phyloP scores from a whole-genome alignment of 2,329 filamentous ascomycete species.

The Helotiales sp. region DNA sequence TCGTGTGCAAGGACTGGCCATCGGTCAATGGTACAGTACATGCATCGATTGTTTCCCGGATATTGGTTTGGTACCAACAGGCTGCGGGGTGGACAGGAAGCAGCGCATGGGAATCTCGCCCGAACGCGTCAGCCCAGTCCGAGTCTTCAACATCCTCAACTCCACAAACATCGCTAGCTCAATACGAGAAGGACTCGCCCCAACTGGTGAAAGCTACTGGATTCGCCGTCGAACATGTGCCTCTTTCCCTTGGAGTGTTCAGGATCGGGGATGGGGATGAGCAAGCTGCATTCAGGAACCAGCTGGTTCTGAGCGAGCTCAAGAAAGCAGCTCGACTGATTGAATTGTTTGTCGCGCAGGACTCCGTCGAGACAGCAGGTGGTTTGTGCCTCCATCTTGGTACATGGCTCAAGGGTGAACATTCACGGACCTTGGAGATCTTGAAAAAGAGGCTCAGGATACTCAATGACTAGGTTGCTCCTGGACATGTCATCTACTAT shows the following conservation, averaged over 20 bases:
- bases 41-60: conserved; percentile 39
- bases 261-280: conserved; percentile 35
- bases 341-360: conserved; percentile 25
- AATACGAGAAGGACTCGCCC: conserved; percentile 7
- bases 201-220: conserved; percentile 34
- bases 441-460: conserved; percentile 20
- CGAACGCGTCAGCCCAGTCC: conserved; percentile 6
- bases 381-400: conserved; percentile 26
- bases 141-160: conserved; percentile 15
- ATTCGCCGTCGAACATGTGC: conserved; percentile 33
- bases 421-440: conserved; percentile 22
- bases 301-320: conserved; percentile 37
- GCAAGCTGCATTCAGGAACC: conserved; percentile 34
- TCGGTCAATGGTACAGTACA: conserved; percentile 38
- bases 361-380: conserved; percentile 14
- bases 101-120: conserved; percentile 23
- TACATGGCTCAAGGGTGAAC: conserved; percentile 28
- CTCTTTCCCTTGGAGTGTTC: conserved; percentile 34
- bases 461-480: neutral
- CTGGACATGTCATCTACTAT: no score
- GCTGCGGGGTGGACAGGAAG: conserved; percentile 35
- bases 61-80: conserved; percentile 41
- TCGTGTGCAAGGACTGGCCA: conserved; percentile 35
- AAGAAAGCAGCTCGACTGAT: conserved; percentile 31
- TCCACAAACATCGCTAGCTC: conserved; percentile 4